A percentile compares a stretch with the other conserved stretches of the same genome.
These are phyloP conservation scores for Peterozyma xylosa DNA, from an alignment of 805 yeast genomes.

Conservation along the genomic window DNA sequence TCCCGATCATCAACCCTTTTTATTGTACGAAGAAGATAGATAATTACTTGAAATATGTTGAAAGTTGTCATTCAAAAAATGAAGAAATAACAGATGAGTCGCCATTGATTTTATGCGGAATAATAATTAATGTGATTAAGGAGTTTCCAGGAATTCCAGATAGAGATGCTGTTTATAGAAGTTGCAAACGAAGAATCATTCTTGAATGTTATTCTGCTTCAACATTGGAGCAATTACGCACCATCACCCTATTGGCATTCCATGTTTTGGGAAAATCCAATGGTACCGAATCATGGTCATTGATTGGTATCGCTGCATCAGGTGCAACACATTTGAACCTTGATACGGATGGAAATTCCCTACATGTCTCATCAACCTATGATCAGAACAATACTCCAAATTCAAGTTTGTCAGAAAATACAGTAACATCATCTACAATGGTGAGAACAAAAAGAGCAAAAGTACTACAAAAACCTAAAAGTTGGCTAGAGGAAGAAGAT, in stretches of 20 bases:
- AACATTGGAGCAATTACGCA: conserved; percentile 15
- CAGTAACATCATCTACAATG: conserved; percentile 8
- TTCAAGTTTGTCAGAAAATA: too few relatives aligned
- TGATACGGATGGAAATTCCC: conserved; percentile 7
- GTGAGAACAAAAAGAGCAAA: conserved; percentile 11
- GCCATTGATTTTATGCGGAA: too few relatives aligned
- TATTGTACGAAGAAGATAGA: too few relatives aligned
- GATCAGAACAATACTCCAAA: too few relatives aligned
- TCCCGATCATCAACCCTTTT: too few relatives aligned
- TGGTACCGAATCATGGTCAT: conserved; percentile 18
- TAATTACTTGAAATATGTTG: too few relatives aligned
- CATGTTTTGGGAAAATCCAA: conserved; percentile 16
- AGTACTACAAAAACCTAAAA: conserved; percentile 16
- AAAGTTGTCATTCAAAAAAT: too few relatives aligned
- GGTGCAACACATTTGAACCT: conserved; percentile 16
- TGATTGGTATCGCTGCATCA: conserved; percentile 14
- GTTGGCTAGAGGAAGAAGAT: conserved; percentile 30
- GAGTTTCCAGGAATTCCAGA: too few relatives aligned
- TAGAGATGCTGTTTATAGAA: too few relatives aligned
- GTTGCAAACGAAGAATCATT: conserved; percentile 12
- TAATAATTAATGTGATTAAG: too few relatives aligned
- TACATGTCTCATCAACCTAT: not conserved
- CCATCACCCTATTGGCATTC: conserved; percentile 17
- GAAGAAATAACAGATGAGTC: too few relatives aligned
- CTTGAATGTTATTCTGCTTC: conserved; percentile 15